Evolutionary conservation across 805 yeast species (phyloP), one percentile per base, ranked within the genome.

Genomic region (Nakazawaea siamensis): DNA sequence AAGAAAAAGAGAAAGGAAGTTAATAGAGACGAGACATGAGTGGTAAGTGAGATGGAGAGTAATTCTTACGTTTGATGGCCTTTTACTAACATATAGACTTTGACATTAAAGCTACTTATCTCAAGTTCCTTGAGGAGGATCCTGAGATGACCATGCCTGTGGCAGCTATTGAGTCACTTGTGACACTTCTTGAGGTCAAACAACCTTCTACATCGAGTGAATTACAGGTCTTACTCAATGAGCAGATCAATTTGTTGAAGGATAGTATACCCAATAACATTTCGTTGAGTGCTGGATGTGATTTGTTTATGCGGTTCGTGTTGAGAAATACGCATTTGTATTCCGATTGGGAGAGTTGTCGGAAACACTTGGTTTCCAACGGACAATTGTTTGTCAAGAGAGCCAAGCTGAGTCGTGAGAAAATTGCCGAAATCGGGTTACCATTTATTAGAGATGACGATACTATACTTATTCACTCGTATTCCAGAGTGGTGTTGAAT

Each of bases 71-170:
- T n/a, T n/a, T n/a, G n/a, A n/a, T n/a, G n/a, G n/a, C n/a, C n/a
- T n/a, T n/a, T n/a, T n/a, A n/a, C n/a, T n/a, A n/a, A n/a, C n/a
- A n/a, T n/a, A n/a, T n/a, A 28, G 67, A 62, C 21, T 87, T 92
- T 53, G 94, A 88, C 55, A 86, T 92, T 46, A 86, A 80, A 30
- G 67, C 74, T 47, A 75, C 90, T 1, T 92, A 92, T 54, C 67
- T 85, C 39, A 71, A 73, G 52, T 87, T 85, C 55, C 66, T 92
- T 43, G 75, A 73, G 46, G 95, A 87, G 33, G 97, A 92, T 59
- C 69, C 84, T n/a, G 97, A 92, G 38, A 84, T 92, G 77, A 88
- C 98, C 5, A 92, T 88, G 97, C 99, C 99, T 1, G 85, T 92
- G 23, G 99, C 98, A 28, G 98, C 98, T 24, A 92, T 92, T 50